phyloP scores from a whole-genome alignment of 768 basidiomycete genomes.

The Boletus reticulatus region DNA sequence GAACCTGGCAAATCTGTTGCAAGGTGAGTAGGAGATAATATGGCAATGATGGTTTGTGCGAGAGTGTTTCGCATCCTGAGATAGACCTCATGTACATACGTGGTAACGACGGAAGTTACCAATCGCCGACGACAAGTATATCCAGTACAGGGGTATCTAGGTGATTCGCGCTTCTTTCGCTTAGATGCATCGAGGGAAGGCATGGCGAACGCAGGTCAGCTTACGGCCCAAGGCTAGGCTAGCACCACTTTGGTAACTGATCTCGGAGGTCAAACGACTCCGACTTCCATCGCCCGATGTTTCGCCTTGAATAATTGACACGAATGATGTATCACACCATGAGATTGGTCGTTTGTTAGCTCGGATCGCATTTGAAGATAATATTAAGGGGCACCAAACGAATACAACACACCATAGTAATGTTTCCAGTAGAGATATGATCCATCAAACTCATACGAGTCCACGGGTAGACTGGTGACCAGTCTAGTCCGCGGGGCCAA shows the following conservation, averaged over 20 bases:
- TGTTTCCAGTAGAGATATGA: too few relatives aligned
- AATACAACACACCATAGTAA: too few relatives aligned
- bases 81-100: not conserved
- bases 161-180: constrained; percentile 4
- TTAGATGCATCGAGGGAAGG: not conserved
- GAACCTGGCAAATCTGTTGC: not conserved
- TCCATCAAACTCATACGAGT: not conserved
- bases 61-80: not conserved
- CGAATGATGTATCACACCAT: not conserved
- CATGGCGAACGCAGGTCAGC: not conserved
- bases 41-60: not conserved
- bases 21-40: not conserved
- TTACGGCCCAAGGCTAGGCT: not conserved
- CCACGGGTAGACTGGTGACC: too few relatives aligned
- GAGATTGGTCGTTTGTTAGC: not conserved
- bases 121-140: constrained; percentile 18
- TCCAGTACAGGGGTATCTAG: not conserved
- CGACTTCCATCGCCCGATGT: constrained; percentile 24
- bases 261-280: constrained; percentile 23
- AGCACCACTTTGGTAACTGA: constrained; percentile 6
- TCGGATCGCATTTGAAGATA: too few relatives aligned
- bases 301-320: not conserved
- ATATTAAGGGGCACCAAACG: too few relatives aligned
- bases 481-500: not conserved
- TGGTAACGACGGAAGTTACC: constrained; percentile 17